Base-by-base conservation (phyloP, 345 rosid species). In the Boechera divaricarpa region DNA sequence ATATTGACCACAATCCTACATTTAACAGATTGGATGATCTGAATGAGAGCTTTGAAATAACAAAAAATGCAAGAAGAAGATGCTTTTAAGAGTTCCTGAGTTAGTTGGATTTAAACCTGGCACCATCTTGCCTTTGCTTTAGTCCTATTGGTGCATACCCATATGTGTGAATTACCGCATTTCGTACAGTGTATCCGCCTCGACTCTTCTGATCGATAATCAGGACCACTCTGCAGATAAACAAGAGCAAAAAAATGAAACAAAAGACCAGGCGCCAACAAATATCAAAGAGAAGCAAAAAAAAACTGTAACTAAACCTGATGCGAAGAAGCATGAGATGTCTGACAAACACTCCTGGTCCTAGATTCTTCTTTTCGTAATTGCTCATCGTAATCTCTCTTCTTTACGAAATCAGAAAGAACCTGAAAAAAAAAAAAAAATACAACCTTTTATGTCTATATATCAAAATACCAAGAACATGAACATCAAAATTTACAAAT, bases 71-170 rank as follows among this genome's bases (percentile, higher is more conserved):
- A 57, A 38, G 49, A 76, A 52, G 67, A 16, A 36, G 4, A 61
- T 52, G 35, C 31, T 75, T 26, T 13, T 31, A 6, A 21, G 38
- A 41, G 62, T 48, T 75, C 6, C 2, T 28, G 68, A 67, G 54
- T 67, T 69, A 44, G 71, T 45, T 63, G 18, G 72, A 63, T 56
- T 63, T 13, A 83, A 47, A 92, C 99, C 96, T 91, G 96, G 75
- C 99, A 95, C 99, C 99, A 95, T 86, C 99, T 88, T 69, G 98
- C 99, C 71, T 87, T 91, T 80, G 88, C 80, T 83, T 89, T 92
- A 70, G 83, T 81, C 81, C 96, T 86, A 77, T 81, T 92, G 18
- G 99, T 95, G 81, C 99, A 92, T 51, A 95, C 85, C 99, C 99
- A 92, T 85, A 92, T 81, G 78, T 95, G 99, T 75, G 94, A 91